Percentiles rank a stretch among this genome's conserved stretches.
Conservation (phyloP, 306 rosid genomes). For the Begonia loranthoides region DNA sequence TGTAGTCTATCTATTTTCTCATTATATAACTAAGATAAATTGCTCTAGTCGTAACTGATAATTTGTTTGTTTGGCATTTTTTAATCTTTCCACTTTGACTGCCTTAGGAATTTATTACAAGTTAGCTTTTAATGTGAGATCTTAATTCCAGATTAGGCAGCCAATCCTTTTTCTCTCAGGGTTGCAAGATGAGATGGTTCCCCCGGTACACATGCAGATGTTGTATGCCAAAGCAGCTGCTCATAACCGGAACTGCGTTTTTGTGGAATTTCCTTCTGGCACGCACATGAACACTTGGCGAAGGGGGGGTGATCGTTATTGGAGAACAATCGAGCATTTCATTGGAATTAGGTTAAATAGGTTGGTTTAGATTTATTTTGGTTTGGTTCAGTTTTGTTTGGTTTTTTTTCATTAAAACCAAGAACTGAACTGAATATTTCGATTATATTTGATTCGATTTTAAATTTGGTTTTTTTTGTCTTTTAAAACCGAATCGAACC, state of each 20-base stretch:
- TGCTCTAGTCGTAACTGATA: too few relatives aligned
- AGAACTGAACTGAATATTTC: too few relatives aligned
- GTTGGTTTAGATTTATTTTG: too few relatives aligned
- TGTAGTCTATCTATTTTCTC: neutral
- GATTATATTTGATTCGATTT: too few relatives aligned
- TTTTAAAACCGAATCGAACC: too few relatives aligned
- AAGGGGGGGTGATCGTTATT: conserved; percentile 79
- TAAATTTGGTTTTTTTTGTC: too few relatives aligned
- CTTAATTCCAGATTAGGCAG: conserved; percentile 63
- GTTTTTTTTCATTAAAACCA: too few relatives aligned
- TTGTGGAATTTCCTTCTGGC: conserved; percentile 79
- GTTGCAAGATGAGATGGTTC: conserved; percentile 97
- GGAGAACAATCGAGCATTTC: conserved; percentile 74
- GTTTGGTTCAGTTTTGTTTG: too few relatives aligned
- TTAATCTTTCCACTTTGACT: neutral
- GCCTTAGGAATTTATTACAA: neutral
- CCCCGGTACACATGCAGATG: conserved; percentile 77
- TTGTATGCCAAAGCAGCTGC: conserved; percentile 95
- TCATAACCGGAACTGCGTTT: conserved; percentile 56
- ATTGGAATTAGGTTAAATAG: too few relatives aligned
- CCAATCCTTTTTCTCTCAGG: conserved; percentile 98
- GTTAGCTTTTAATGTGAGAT: conserved; percentile 3
- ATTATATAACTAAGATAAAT: neutral
- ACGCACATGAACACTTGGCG: conserved; percentile 99
- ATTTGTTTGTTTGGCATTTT: neutral